Evolutionary conservation across 1,284 basidiomycete species (phyloP).

Genomic region (Phlebopus sp.): DNA sequence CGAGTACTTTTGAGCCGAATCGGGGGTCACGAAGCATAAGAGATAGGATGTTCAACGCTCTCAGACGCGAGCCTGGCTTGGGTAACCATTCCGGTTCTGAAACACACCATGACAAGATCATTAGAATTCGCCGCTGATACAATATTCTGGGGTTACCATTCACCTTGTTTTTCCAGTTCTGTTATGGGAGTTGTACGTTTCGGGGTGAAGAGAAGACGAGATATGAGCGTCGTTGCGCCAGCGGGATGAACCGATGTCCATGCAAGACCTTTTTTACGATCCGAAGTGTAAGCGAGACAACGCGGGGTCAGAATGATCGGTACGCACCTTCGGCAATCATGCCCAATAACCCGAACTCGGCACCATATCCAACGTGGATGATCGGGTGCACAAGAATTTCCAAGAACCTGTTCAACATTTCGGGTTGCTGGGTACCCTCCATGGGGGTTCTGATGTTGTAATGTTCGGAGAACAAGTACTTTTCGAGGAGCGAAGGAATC

Average conservation of each 20-base stretch:
- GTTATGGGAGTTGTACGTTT: constrained; percentile 29
- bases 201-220: constrained; percentile 29
- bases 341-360: constrained; percentile 61
- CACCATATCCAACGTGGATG: constrained; percentile 63
- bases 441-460: constrained; percentile 24
- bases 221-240: constrained; percentile 28
- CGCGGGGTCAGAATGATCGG: neutral
- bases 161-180: constrained; percentile 19
- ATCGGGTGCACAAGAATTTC: constrained; percentile 61
- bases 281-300: neutral
- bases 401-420: constrained; percentile 61
- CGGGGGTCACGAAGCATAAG: constrained; percentile 39
- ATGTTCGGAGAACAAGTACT: constrained; percentile 26
- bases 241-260: constrained; percentile 41
- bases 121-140: neutral
- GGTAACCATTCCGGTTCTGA: constrained; percentile 21
- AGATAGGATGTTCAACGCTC: constrained; percentile 39
- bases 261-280: constrained; percentile 39
- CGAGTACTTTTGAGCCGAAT: constrained; percentile 25
- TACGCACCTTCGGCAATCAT: constrained; percentile 59
- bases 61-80: constrained; percentile 25
- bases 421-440: constrained; percentile 36
- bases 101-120: constrained; percentile 1
- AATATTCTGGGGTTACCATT: neutral
- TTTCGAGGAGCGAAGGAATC: constrained; percentile 22